Evolutionary conservation across 2,329 filamentous ascomycete genomes (phyloP).

Genomic region (Malbranchea cinnamomea): DNA sequence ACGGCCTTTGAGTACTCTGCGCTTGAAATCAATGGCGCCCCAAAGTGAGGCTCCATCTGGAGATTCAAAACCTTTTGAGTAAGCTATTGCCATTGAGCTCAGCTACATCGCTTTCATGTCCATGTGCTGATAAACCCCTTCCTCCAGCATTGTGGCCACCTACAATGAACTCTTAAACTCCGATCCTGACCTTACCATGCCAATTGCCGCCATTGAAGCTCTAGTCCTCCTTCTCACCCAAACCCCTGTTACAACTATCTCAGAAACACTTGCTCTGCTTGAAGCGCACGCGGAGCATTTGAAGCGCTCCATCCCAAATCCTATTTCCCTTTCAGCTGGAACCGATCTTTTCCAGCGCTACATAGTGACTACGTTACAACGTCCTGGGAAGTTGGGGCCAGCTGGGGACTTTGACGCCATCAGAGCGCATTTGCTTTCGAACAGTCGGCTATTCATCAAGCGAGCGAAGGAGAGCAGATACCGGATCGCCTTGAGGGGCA

Average conservation of each 20-base stretch:
- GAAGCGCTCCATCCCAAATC: conserved; percentile 67
- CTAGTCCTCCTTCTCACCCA: conserved; percentile 74
- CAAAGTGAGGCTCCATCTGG: conserved; percentile 2
- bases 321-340: conserved; percentile 81
- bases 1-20: no score
- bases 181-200: conserved; percentile 83
- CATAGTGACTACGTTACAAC: conserved; percentile 58
- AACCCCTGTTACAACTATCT: conserved; percentile 70
- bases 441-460: conserved; percentile 73
- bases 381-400: conserved; percentile 35
- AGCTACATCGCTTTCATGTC: conserved; percentile 1
- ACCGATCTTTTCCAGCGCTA: conserved; percentile 94
- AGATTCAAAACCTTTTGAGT: conserved; percentile 25
- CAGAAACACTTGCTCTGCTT: conserved; percentile 81
- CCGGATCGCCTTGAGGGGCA: conserved; percentile 66
- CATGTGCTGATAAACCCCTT: background rate
- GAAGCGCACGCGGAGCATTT: conserved; percentile 62
- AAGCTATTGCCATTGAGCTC: conserved; percentile 9
- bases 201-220: conserved; percentile 84
- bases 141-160: conserved; percentile 43
- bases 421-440: conserved; percentile 66
- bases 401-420: conserved; percentile 67
- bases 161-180: conserved; percentile 49
- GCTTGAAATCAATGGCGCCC: conserved; percentile 6
- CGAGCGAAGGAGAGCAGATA: conserved; percentile 74